A percentile compares a stretch with the other conserved stretches of the same genome.
Evolutionary conservation across 106 monocot species (phyloP).

Genomic region (Dioscorea alata): DNA sequence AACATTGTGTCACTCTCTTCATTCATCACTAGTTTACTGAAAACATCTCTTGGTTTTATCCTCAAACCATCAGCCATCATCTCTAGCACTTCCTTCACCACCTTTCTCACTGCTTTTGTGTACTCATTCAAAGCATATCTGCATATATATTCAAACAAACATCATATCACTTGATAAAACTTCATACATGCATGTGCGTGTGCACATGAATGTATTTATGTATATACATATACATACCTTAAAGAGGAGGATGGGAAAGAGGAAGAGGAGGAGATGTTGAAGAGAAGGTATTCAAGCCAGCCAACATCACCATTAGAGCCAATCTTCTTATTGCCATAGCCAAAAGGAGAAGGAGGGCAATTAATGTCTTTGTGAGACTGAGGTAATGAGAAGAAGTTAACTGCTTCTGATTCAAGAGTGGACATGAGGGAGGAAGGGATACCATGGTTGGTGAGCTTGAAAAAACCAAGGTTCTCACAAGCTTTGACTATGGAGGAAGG

Average conservation of each 20-base stretch:
- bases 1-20: conserved; percentile 58
- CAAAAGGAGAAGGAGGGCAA: conserved; percentile 42
- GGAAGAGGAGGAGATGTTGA: conserved; percentile 19
- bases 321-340: conserved; percentile 73
- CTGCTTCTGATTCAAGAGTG: conserved; percentile 37
- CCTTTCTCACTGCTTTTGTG: conserved; percentile 36
- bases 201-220: conserved; percentile 26
- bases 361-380: conserved; percentile 40
- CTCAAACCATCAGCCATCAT: conserved; percentile 63
- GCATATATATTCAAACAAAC: conserved; percentile 1
- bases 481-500: conserved; percentile 28
- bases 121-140: conserved; percentile 60
- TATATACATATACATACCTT: conserved; percentile 12
- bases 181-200: no score
- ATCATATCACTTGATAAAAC: no score
- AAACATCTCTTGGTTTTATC: conserved; percentile 24
- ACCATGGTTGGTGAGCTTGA: conserved; percentile 69
- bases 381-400: conserved; percentile 51
- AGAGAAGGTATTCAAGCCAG: conserved; percentile 86
- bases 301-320: conserved; percentile 76
- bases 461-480: conserved; percentile 70
- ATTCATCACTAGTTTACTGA: conserved; percentile 50
- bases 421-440: conserved; percentile 25
- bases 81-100: conserved; percentile 55
- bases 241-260: conserved; percentile 17